Evolutionary conservation across 805 yeast species (phyloP), one percentile per base, ranked within the genome.

Genomic region (Hermanozyma aechmeae): DNA sequence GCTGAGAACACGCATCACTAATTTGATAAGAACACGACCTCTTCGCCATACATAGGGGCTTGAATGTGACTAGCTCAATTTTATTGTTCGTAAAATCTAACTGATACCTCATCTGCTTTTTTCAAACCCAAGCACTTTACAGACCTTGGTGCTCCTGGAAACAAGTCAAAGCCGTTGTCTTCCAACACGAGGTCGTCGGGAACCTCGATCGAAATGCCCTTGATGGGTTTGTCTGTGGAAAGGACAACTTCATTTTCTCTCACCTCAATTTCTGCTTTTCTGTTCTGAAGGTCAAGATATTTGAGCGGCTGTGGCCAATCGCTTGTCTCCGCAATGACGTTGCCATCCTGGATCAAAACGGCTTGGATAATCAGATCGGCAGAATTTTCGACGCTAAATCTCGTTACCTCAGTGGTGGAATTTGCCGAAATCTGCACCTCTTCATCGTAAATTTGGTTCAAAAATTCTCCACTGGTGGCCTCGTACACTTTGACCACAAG

Each of bases 241-340:
- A 58, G 36, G 8, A 20, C 33, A 5, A 59, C 39, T 13, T 29
- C 25, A 6, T 50, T 61, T 11, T 48, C 48, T 2, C 36, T 38
- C 7, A 52, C 51, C 10, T 37, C 34, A 12, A 44, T 22, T 4
- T 39, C 25, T 4, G 55, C 53, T 2, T 40, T 16, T 15, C 56
- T 31, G 11, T 36, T 41, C 4, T 60, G 53, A 33, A 63, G 54
- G 12, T 43, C 42, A 16, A 61, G 42, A 39, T 60, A 51, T 34
- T 65, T 65, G 25, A 65, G 39, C 4, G 68, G 68, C 40, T 70
- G 73, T 0, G 75, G 74, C 74, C 75, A 69, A 37, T 66, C 68
- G 5, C 53, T 47, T 6, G 57, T 52, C 25, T 56, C 38, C 5
- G 59, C 53, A 18, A 64, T 35, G 4, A 46, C 33, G 2, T 40